Evolutionary conservation across 2,329 filamentous ascomycete species (phyloP).

Genomic region (Ciborinia camelliae): DNA sequence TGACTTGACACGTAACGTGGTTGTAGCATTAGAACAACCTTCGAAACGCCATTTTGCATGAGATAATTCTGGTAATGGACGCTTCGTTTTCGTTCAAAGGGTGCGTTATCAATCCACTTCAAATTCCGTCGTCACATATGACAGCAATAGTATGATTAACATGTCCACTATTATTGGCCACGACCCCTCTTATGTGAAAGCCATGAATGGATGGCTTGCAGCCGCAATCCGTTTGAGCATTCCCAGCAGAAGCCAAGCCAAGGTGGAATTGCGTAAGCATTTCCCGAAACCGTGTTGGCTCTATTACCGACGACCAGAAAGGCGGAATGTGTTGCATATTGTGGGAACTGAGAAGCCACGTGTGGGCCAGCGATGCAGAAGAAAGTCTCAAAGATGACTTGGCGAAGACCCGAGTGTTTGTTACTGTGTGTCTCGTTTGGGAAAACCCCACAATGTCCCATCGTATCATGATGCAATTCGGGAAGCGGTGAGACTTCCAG

Average conservation of each 20-base stretch:
- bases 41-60: neutral
- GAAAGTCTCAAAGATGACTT: neutral
- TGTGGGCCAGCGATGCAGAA: neutral
- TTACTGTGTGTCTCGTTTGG: neutral
- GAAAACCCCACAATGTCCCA: neutral
- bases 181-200: neutral
- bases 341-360: neutral
- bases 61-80: neutral
- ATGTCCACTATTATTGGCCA: neutral
- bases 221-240: neutral
- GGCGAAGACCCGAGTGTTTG: neutral
- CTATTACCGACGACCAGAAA: neutral
- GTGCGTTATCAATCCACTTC: neutral
- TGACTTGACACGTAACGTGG: no score
- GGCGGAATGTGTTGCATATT: neutral
- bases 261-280: neutral
- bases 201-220: no score
- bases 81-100: no score
- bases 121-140: neutral
- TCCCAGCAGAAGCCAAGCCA: neutral
- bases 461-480: neutral
- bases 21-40: no score
- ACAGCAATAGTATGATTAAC: neutral
- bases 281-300: no score
- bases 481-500: neutral